Percentiles rank a stretch among this genome's conserved stretches.
These are phyloP conservation scores for Carex cristatella DNA, from an alignment of 176 grass and related monocot genomes.

Conservation along the genomic window DNA sequence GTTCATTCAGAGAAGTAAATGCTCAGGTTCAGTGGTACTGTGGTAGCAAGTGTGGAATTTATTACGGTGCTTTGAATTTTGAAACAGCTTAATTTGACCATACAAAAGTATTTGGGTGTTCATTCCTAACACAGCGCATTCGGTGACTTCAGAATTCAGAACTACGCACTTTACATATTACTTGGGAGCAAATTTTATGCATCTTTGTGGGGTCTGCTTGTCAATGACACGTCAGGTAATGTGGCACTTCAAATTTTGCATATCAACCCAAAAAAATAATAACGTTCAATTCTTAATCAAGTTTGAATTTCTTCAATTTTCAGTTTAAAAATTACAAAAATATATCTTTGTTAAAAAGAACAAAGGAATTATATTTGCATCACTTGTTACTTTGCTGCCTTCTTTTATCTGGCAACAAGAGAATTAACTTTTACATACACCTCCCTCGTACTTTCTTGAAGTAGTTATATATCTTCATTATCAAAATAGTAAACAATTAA, in stretches of 20 bases:
- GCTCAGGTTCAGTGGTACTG: background rate
- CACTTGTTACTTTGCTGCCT: background rate
- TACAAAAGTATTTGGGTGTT: background rate
- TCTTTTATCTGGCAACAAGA: background rate
- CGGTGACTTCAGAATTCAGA: background rate
- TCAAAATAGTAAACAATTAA: background rate
- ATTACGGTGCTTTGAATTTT: background rate
- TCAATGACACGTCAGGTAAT: background rate
- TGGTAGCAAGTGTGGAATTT: background rate
- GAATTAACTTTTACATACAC: too few relatives aligned
- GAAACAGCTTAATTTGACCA: background rate
- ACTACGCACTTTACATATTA: background rate
- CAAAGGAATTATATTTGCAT: background rate
- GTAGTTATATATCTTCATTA: background rate
- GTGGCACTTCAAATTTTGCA: background rate
- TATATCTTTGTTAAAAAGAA: background rate
- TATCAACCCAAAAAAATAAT: background rate
- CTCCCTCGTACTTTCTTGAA: too few relatives aligned
- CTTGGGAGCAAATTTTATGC: background rate
- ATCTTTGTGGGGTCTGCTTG: background rate
- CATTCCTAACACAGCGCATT: background rate
- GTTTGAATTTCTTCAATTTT: background rate
- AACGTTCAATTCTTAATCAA: too few relatives aligned
- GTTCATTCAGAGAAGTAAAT: conserved; percentile 6
- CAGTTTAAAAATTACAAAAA: background rate